A percentile compares a stretch with the other conserved stretches of the same genome.
Evolutionary conservation across 208 protist species (phyloP).

Genomic region (Acanthamoeba royreba): DNA sequence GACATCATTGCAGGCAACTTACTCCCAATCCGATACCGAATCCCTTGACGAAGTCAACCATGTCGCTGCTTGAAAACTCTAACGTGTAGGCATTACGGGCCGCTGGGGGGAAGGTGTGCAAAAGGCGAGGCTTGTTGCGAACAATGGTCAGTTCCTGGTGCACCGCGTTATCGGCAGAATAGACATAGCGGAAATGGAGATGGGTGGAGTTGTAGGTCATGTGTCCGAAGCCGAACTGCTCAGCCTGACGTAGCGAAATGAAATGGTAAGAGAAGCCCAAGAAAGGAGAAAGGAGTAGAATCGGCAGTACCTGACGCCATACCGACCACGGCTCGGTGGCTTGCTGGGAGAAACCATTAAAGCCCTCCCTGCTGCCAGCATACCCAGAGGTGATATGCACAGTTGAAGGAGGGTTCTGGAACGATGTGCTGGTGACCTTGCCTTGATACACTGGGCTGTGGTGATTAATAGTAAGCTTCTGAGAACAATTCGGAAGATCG

Average conservation of each 20-base stretch:
- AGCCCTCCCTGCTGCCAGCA: not conserved
- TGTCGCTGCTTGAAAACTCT: not conserved
- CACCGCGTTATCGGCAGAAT: not conserved
- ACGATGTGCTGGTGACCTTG: not conserved
- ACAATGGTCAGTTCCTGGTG: not conserved
- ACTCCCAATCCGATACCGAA: conserved; percentile 11
- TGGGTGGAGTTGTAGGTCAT: conserved; percentile 29
- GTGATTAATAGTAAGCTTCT: not conserved
- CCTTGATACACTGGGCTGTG: conserved; percentile 43
- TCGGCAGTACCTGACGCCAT: not conserved
- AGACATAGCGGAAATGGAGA: not conserved
- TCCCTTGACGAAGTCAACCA: conserved; percentile 24
- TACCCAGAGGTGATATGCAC: conserved; percentile 26
- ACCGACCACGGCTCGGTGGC: not conserved
- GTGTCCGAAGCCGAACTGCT: not conserved
- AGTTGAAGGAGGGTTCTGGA: not conserved
- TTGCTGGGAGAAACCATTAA: not conserved
- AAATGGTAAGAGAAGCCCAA: not conserved
- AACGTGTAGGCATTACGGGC: not conserved
- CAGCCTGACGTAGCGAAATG: not conserved
- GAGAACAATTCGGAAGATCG: not conserved
- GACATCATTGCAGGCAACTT: not conserved
- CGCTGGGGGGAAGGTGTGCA: not conserved
- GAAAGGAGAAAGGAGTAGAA: not conserved
- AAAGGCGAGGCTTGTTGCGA: not conserved